These are phyloP conservation scores for Boletus sp. DNA, from an alignment of 768 basidiomycete genomes.

Conservation along the genomic window DNA sequence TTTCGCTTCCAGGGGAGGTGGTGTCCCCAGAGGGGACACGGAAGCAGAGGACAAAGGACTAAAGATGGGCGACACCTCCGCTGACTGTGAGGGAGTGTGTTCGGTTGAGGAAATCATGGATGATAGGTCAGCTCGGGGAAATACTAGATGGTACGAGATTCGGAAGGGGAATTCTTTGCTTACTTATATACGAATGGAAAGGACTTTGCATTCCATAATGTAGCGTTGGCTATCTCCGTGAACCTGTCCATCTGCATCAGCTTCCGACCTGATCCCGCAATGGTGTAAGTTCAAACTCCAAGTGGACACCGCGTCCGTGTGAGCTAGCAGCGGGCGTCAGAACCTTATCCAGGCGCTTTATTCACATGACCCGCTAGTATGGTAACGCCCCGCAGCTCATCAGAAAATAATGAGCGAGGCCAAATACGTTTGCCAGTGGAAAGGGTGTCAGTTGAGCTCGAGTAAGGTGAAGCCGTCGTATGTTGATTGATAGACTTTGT, in stretches of 20 bases:
- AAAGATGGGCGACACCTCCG: not conserved
- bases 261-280: not conserved
- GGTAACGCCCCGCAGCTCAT: not conserved
- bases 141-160: not conserved
- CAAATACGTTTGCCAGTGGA: no score
- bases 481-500: no score
- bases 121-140: not conserved
- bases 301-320: not conserved
- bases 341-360: not conserved
- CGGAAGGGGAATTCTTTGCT: not conserved
- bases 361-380: not conserved
- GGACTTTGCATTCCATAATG: not conserved
- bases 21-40: conserved; percentile 1
- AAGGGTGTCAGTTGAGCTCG: no score
- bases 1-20: conserved; percentile 3
- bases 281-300: not conserved
- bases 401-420: no score
- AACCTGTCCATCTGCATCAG: not conserved
- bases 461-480: no score
- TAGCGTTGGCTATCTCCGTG: not conserved
- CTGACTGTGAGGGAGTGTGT: not conserved
- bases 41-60: not conserved
- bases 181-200: not conserved
- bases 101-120: conserved; percentile 1
- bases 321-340: not conserved